Percentiles rank a stretch among this genome's conserved stretches.
These are phyloP conservation scores for Pseudogymnoascus sp. DNA, from an alignment of 2,329 filamentous ascomycete genomes.

Conservation along the genomic window DNA sequence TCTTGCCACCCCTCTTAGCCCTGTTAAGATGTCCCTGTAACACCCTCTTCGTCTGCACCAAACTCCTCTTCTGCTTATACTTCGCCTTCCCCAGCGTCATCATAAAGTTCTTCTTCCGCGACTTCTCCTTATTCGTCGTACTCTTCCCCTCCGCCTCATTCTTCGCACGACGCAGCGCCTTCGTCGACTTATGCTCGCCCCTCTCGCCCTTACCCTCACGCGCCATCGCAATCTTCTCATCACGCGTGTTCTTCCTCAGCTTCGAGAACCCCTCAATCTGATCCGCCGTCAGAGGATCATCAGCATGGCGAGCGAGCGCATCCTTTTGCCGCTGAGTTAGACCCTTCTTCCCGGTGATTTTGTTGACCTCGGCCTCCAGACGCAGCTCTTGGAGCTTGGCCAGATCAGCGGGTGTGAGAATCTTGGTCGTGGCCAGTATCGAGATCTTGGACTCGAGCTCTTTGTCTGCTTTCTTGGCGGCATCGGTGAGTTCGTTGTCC, in stretches of 20 bases:
- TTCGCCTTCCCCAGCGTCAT: slow-evolving; percentile 98
- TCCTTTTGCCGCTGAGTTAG: slow-evolving; percentile 35
- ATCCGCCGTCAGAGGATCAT: slow-evolving; percentile 83
- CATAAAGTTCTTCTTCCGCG: slow-evolving; percentile 93
- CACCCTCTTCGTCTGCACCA: slow-evolving; percentile 77
- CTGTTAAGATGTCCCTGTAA: slow-evolving; percentile 76
- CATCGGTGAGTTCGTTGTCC: slow-evolving; percentile 39
- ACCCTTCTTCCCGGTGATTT: slow-evolving; percentile 47
- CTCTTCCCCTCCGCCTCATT: slow-evolving; percentile 89
- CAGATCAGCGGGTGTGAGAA: slow-evolving; percentile 93
- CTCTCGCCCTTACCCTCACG: slow-evolving; percentile 74
- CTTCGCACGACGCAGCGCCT: slow-evolving; percentile 77
- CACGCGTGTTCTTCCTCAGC: slow-evolving; percentile 79
- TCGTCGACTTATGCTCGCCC: slow-evolving; percentile 76
- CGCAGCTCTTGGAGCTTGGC: slow-evolving; percentile 88
- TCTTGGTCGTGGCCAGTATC: slow-evolving; percentile 83
- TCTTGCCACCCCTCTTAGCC: slow-evolving; percentile 75
- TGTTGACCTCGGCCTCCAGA: slow-evolving; percentile 63
- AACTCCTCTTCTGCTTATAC: slow-evolving; percentile 88
- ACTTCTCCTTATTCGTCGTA: slow-evolving; percentile 95
- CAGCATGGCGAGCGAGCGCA: slow-evolving; percentile 57
- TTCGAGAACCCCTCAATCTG: slow-evolving; percentile 84
- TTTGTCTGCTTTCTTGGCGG: slow-evolving; percentile 38
- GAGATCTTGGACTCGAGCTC: slow-evolving; percentile 44
- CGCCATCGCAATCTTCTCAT: slow-evolving; percentile 79